Evolutionary conservation across 2,329 filamentous ascomycete species (phyloP), one percentile per base, ranked within the genome.

Genomic region (Alternaria consortialis): DNA sequence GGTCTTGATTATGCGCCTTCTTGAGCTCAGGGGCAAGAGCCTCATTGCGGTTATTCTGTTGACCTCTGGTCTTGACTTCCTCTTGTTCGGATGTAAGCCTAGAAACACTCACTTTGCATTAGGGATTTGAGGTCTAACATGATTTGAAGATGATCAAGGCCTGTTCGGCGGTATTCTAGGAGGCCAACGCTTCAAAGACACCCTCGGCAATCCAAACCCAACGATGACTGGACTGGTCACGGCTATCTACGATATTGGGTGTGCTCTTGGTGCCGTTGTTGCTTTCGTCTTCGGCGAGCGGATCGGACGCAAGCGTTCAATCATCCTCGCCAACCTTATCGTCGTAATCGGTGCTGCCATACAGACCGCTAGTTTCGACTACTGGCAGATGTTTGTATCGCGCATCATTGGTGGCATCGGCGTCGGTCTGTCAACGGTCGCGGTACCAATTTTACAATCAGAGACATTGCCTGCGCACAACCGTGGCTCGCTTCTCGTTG

Each of bases 301-400:
- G 6, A 81, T 88, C 40, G 87, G 86, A 6, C 80, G 87, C 17
- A 80, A 82, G 69, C 77, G 84, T 29, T 83, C 82, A 6, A 86
- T 87, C 52, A 84, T 89, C 63, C 80, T 87, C 12, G 88, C 87
- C 13, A 83, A 72, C n/a, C 62, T 71, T 8, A 72, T 77, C 32
- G 74, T 78, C 61, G 68, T 69, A 4, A 53, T 75, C 39, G 77
- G 77, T 13, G 76, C 74, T 9, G 64, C 73, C 13, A 61, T 79
- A 5, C 76, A 79, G 48, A 71, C 74, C 3, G 70, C 71, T 3
- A 66, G 72, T 20, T 76, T 69, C 29, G 71, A 65, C 12, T 72
- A 77, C 36, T 63, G 70, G 57, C 67, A 72, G 36, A 74, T 79
- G 69, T 71, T 78, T 20, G 70, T 73, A 66, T 60, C 77, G 50